A percentile compares a stretch with the other conserved stretches of the same genome.
Evolutionary conservation across 2,329 filamentous ascomycete genomes (phyloP).

Genomic region (Fusarium pilosicola): DNA sequence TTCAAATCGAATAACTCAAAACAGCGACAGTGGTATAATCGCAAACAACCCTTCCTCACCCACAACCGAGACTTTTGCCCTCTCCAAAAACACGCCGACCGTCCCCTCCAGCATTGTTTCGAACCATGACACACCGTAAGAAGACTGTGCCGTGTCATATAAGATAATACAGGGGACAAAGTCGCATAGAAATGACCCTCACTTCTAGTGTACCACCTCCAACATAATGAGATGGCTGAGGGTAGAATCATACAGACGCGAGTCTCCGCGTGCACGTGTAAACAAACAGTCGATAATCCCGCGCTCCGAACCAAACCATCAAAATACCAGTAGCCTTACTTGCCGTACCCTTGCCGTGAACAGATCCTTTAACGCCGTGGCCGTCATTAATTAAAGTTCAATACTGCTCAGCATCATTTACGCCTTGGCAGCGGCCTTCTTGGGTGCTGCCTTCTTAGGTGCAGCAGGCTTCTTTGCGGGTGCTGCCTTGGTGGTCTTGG

Average conservation of each 20-base stretch:
- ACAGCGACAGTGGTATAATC: conserved; percentile 41
- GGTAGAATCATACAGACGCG: conserved; percentile 32
- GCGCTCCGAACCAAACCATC: conserved; percentile 42
- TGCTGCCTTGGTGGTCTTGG: conserved; percentile 69
- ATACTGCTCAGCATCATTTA: conserved; percentile 41
- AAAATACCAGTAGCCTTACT: conserved; percentile 43
- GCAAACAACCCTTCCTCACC: conserved; percentile 23
- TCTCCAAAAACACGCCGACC: conserved; percentile 24
- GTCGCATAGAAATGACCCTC: conserved; percentile 35
- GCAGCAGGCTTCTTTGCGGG: conserved; percentile 47
- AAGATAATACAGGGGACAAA: conserved; percentile 41
- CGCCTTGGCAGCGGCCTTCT: conserved; percentile 60
- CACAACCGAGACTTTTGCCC: conserved; percentile 28
- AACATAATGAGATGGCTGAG: conserved; percentile 34
- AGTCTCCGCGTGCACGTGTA: conserved; percentile 33
- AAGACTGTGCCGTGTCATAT: conserved; percentile 35
- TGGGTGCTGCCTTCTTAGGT: conserved; percentile 53
- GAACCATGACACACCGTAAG: conserved; percentile 27
- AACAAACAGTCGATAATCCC: conserved; percentile 40
- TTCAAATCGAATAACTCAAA: conserved; percentile 22
- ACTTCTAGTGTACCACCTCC: conserved; percentile 29
- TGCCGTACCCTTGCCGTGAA: conserved; percentile 42
- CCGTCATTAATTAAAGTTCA: conserved; percentile 52
- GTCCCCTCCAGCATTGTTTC: conserved; percentile 31
- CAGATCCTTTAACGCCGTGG: conserved; percentile 50